These are phyloP conservation scores for Phaeolepiota aurea DNA, from an alignment of 768 basidiomycete genomes.

Conservation along the genomic window DNA sequence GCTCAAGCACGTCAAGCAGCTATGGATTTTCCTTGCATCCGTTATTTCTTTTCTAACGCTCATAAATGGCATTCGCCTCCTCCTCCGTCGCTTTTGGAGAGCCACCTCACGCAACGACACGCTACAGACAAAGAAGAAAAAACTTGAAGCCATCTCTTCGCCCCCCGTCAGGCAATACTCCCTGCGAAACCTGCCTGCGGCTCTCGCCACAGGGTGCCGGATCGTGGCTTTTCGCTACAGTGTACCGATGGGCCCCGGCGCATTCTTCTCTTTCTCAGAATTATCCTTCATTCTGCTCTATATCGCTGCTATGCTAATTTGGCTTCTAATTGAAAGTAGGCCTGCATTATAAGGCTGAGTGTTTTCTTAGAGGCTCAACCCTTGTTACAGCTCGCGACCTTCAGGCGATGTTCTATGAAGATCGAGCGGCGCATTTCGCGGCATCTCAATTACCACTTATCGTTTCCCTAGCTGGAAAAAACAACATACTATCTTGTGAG, in stretches of 20 bases:
- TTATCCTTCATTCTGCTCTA: slow-evolving; percentile 38
- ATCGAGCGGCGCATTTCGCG: slow-evolving; percentile 31
- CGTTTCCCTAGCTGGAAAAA: slow-evolving; percentile 48
- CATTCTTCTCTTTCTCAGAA: slow-evolving; percentile 31
- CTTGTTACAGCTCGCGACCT: slow-evolving; percentile 22
- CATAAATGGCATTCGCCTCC: slow-evolving; percentile 17
- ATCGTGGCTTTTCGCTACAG: slow-evolving; percentile 42
- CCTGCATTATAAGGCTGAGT: slow-evolving; percentile 1
- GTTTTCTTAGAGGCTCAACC: slow-evolving; percentile 5
- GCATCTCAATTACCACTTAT: slow-evolving; percentile 42
- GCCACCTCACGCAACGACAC: slow-evolving; percentile 2
- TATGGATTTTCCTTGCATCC: slow-evolving; percentile 30
- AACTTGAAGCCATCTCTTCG: slow-evolving; percentile 10
- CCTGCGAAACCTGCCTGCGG: slow-evolving; percentile 23
- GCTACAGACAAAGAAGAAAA: slow-evolving; percentile 10
- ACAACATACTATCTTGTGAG: slow-evolving; percentile 46
- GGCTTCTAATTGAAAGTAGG: slow-evolving; percentile 39
- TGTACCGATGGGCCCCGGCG: slow-evolving; percentile 30
- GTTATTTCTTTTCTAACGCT: slow-evolving; percentile 27
- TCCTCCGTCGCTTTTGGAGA: slow-evolving; percentile 5
- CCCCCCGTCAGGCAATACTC: slow-evolving; percentile 1
- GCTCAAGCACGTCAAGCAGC: slow-evolving; percentile 24
- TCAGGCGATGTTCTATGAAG: slow-evolving; percentile 23
- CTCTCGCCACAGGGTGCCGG: slow-evolving; percentile 32
- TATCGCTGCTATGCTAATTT: slow-evolving; percentile 31